Evolutionary conservation across 1,284 basidiomycete genomes (phyloP), one percentile per base, ranked within the genome.

Genomic region (Psilocybe mexicana): DNA sequence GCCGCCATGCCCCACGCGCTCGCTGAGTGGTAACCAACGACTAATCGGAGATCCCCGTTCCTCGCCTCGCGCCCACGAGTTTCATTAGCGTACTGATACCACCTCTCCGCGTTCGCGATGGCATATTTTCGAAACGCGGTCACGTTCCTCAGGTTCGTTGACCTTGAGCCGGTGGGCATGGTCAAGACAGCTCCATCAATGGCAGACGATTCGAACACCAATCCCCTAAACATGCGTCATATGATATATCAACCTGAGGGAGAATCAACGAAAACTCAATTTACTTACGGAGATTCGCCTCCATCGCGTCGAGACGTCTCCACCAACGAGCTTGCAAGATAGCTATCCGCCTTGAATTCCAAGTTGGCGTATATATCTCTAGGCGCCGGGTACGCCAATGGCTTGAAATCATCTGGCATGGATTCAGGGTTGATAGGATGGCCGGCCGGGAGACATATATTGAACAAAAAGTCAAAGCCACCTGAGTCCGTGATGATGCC

Each of bases 401-500:
- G 68, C 30, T 63, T 58, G 48, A 73, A 71, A 5, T 54, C 62
- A 6, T 63, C 63, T 8, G 70, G 70, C 11, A 72, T 64, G 23
- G 65, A 62, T 14, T 56, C 54, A 6, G 49, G 59, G 52, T 74
- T 70, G 40, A 69, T 55, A 10, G 65, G 68, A 61, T 70, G 57
- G 23, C 38, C 51, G 14, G 53, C 44, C 0, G 67, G 52, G 35
- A 69, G 64, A 28, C 45, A 54, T 52, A 70, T 61, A 43, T 72
- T 74, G 63, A 73, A 73, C 2, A 74, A 52, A 30, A 67, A 69
- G 30, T 67, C 61, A 44, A 74, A 73, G 2, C 55, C 65, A 14
- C 70, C 70, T 42, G 66, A 63, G 2, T 55, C 42, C 2, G 66
- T 72, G 44, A 73, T 53, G 45, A 67, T 61, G 26, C 71, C 72